Conservation (phyloP, 768 basidiomycete species). For the Suillus subluteus region DNA sequence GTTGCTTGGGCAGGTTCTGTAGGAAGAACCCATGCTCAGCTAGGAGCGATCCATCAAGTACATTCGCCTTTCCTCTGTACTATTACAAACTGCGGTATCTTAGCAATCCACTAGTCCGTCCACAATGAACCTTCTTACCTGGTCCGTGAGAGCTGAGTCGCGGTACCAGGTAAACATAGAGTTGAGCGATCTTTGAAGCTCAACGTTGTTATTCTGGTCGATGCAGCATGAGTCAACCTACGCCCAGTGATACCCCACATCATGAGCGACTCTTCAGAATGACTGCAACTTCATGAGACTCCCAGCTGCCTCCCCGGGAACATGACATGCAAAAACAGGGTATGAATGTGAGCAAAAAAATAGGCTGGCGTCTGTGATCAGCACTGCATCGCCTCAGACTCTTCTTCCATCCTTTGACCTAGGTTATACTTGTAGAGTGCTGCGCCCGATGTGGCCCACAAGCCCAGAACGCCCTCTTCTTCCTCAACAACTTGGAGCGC, state of each 20-base stretch:
- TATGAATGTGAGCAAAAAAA: not conserved
- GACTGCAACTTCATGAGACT: too few species aligned
- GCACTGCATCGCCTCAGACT: not conserved
- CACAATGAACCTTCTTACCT: not conserved
- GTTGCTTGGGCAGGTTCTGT: not conserved
- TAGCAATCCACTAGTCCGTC: not conserved
- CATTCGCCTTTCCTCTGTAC: not conserved
- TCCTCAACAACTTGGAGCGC: constrained; percentile 56
- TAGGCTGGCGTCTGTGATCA: not conserved
- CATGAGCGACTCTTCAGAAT: too few species aligned
- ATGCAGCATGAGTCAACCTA: too few species aligned
- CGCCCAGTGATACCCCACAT: too few species aligned
- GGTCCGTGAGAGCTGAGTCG: too few species aligned
- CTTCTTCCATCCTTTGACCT: constrained; percentile 39
- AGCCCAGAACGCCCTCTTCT: constrained; percentile 35
- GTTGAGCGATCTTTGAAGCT: too few species aligned
- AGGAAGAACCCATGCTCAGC: not conserved
- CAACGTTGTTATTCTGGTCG: too few species aligned
- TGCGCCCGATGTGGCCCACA: constrained; percentile 58
- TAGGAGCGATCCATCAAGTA: not conserved
- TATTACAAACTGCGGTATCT: not conserved
- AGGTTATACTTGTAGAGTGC: constrained; percentile 53
- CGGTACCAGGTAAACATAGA: too few species aligned
- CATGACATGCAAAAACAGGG: not conserved
- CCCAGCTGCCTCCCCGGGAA: too few species aligned